These are phyloP conservation scores for Puccinia coronata DNA, from an alignment of 1,284 basidiomycete genomes.

Conservation along the genomic window DNA sequence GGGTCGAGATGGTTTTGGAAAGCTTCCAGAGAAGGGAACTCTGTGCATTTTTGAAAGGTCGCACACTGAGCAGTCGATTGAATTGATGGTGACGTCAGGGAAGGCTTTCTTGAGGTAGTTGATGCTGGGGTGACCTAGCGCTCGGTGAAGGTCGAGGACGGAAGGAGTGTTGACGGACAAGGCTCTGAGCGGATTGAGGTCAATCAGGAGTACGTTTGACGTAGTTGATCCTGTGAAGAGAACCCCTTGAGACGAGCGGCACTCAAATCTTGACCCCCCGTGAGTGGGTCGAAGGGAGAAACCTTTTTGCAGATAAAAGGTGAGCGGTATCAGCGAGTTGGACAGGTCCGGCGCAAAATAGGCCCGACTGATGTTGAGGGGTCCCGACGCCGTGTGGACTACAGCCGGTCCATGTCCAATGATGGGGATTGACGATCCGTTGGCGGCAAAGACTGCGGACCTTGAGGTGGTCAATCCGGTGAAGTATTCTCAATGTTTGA, in stretches of 20 bases:
- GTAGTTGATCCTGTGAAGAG: background rate
- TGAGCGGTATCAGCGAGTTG: background rate
- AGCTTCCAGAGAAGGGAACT: background rate
- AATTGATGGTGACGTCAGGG: background rate
- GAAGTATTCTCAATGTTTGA: background rate
- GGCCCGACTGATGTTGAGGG: background rate
- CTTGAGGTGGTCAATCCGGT: background rate
- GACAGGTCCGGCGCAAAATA: background rate
- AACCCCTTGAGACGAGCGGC: background rate
- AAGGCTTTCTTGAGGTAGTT: background rate
- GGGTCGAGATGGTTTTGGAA: background rate
- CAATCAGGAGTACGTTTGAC: background rate
- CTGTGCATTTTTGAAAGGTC: conserved; percentile 11
- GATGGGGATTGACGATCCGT: background rate
- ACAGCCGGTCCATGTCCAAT: background rate
- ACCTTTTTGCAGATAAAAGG: background rate
- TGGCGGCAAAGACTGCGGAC: background rate
- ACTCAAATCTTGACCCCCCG: background rate
- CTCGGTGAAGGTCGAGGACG: background rate
- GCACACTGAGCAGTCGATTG: background rate
- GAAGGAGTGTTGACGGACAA: too few relatives aligned
- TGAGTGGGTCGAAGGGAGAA: background rate
- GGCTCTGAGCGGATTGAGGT: background rate
- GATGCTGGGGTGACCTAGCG: conserved; percentile 5
- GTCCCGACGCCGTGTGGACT: background rate